Percentiles rank a stretch among this genome's conserved stretches.
These are phyloP conservation scores for Salix koriyanagi DNA, from an alignment of 345 rosid species.

Conservation along the genomic window DNA sequence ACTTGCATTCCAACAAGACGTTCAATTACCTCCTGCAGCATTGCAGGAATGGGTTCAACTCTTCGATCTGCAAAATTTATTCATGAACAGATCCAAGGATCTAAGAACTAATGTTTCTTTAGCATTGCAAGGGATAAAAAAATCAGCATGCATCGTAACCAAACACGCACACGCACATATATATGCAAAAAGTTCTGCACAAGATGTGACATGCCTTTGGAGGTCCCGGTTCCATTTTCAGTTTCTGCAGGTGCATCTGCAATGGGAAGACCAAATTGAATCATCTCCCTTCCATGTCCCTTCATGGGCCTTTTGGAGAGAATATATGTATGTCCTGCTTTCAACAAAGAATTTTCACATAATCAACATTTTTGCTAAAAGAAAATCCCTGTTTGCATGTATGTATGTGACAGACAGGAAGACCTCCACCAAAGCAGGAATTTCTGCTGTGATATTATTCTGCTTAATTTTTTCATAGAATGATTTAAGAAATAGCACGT, in stretches of 20 bases:
- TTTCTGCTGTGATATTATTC: neutral
- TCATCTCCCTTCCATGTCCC: constrained; percentile 95
- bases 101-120: neutral
- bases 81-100: neutral
- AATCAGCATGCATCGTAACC: neutral
- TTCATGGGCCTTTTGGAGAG: constrained; percentile 65
- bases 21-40: constrained; percentile 70
- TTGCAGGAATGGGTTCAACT: constrained; percentile 65
- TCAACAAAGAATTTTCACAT: constrained; percentile 15
- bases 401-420: neutral
- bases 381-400: neutral
- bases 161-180: too few species aligned
- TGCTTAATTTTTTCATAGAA: neutral
- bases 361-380: constrained; percentile 2
- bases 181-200: neutral
- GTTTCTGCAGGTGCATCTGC: constrained; percentile 70
- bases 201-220: constrained; percentile 51
- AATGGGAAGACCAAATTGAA: constrained; percentile 82
- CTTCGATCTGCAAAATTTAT: constrained; percentile 45
- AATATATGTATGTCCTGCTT: constrained; percentile 75
- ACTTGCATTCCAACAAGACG: constrained; percentile 55
- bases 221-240: constrained; percentile 41
- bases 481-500: neutral
- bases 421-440: neutral
- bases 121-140: neutral